Evolutionary conservation across 257 asterid genomes (phyloP), one percentile per base, ranked within the genome.

Genomic region (Gentiana macrophylla): DNA sequence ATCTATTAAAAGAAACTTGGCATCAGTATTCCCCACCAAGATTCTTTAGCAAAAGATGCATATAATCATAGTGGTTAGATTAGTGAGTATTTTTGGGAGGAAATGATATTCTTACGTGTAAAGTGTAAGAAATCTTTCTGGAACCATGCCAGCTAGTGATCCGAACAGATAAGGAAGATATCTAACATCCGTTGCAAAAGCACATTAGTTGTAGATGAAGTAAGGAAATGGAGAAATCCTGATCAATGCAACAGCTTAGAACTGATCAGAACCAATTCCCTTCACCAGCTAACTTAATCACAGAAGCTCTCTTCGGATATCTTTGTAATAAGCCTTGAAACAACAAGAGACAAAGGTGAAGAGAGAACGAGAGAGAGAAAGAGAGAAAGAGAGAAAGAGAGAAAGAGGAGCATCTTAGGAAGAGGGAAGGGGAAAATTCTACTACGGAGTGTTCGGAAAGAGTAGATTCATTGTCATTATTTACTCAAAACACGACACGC

Each of bases 191-290:
- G 96, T 90, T 66, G 98, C 98, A 79, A 79, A 79, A 45, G 96
- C 94, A 69, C 90, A 80, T 64, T 90, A 90, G 69, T 90, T 90
- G 69, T 77, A 90, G 52, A 86, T 37, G 6, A 79, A 65, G 67
- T 84, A 86, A 3, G 98, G 98, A 67, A 90, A 90, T 41, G 98
- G 98, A 68, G 98, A 90, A 58, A 86, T 67, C 66, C 98, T 80
- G 72, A 90, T 84, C 75, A 90, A 66, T 56, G 96, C 50, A 12
- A 90, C 95, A 49, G 98, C 96, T 63, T 89, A 80, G 61, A 81
- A 71, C 84, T 90, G 98, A 65, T 70, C 72, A n/a, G 55, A 82
- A 80, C 74, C 83, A 80, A 71, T 74, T 66, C 59, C 96, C 98
- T 71, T 86, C 98, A 38, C 98, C 98, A 45, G 98, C 98, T 53